Base-by-base conservation (phyloP, 192 early-diverging fungal species). In the Rhizoclosmatium sp. region DNA sequence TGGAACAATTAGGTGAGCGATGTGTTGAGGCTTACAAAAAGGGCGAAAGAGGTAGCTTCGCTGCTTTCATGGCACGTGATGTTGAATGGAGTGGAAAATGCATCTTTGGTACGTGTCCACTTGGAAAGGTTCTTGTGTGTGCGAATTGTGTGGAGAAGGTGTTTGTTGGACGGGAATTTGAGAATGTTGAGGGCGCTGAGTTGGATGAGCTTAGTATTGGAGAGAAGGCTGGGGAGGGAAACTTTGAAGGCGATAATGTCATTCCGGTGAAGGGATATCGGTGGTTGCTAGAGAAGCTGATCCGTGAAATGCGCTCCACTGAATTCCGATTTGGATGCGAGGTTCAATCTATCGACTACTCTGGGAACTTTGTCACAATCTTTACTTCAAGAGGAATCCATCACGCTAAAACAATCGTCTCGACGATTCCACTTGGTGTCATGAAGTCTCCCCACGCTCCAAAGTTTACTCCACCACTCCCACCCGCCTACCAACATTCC, bases 341-440 rank as follows among this genome's bases (percentile, higher is more conserved):
- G 23, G 67, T 69, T 69, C n/a, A n/a, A 2, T 10, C 14, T 16
- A n/a, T 69, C 0, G 67, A 69, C 67, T 47, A 42, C 46, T n/a
- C 67, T 4, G 64, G 64, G 12, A 2, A 40, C 4, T 14, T 39
- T 2, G 64, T 40, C 51, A 12, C 51, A 54, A 54, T 47, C 67
- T 12, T 69, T 47, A 45, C 42, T 12, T 14, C 67, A 14, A 1
- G 14, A 3, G 67, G 67, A 47, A 47, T 46, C 9, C 44, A n/a
- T 47, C 39, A 47, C 19, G 67, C 67, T 12, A 10, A n/a, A 7
- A 47, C 21, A 16, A 23, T 69, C 41, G 46, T 69, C 23, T 69
- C 42, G 31, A 69, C 67, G 7, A 12, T 69, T 46, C 67, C 67
- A 47, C 46, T 69, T n/a, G 67, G 67, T 21, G 46, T 69, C 10